These are phyloP conservation scores for Paramecium caudatum DNA, from an alignment of 73 alveolate genomes.

Conservation along the genomic window DNA sequence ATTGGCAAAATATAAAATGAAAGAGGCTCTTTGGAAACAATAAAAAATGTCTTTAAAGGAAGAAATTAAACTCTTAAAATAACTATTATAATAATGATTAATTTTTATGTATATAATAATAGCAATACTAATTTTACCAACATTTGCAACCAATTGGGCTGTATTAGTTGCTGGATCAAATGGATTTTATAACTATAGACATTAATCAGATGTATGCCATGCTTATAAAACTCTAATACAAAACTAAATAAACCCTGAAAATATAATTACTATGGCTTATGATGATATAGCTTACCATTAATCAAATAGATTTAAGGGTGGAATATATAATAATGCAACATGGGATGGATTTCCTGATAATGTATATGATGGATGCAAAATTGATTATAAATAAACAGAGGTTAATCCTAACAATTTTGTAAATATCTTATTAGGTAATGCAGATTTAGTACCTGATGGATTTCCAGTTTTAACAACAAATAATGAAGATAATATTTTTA, in stretches of 20 bases:
- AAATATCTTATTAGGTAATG: slow-evolving; percentile 76
- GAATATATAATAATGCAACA: slow-evolving; percentile 93
- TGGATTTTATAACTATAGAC: slow-evolving; percentile 96
- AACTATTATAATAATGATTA: not conserved
- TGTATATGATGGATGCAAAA: slow-evolving; percentile 95
- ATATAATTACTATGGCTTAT: slow-evolving; percentile 94
- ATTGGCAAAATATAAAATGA: not conserved
- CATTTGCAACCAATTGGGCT: slow-evolving; percentile 90
- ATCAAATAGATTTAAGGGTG: slow-evolving; percentile 94
- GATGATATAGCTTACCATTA: slow-evolving; percentile 93
- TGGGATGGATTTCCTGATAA: slow-evolving; percentile 82
- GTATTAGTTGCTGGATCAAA: slow-evolving; percentile 98
- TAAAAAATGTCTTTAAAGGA: not conserved
- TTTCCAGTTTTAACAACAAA: not conserved
- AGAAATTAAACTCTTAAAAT: not conserved
- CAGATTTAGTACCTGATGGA: slow-evolving; percentile 36
- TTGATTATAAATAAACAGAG: slow-evolving; percentile 91
- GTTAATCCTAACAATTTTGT: slow-evolving; percentile 96
- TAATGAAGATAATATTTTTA: slow-evolving; percentile 80
- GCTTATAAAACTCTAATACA: slow-evolving; percentile 90
- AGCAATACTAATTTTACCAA: not conserved
- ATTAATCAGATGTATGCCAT: slow-evolving; percentile 98
- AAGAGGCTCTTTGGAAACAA: slow-evolving; percentile 36
- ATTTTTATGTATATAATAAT: too few species aligned
- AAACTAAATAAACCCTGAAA: slow-evolving; percentile 89